phyloP scores from a whole-genome alignment of 2,329 filamentous ascomycete genomes.

The Pseudocercospora fijiensis region DNA sequence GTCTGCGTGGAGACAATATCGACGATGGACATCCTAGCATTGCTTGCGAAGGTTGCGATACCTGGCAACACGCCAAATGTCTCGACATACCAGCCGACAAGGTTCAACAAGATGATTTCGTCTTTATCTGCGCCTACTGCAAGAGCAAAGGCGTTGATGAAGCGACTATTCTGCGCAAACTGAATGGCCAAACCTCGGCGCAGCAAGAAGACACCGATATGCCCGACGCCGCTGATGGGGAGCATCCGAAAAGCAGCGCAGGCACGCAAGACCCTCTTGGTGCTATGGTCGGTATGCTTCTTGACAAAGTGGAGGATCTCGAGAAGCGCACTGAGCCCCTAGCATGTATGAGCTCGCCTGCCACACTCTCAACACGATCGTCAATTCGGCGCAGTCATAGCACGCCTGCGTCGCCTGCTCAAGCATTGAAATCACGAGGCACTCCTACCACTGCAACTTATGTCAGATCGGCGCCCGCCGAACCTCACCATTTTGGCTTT shows the following conservation, averaged over 20 bases:
- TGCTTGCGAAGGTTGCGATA: constrained; percentile 5
- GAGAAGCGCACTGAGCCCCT: constrained; percentile 2
- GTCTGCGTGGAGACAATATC: constrained; percentile 3
- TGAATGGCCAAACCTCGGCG: neutral
- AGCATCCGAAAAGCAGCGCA: neutral
- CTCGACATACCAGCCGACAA: constrained; percentile 2
- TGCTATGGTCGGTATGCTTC: constrained; percentile 2
- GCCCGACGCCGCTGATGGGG: neutral
- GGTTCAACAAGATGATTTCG: constrained; percentile 1
- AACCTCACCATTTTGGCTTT: constrained; percentile 1
- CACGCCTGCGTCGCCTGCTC: constrained; percentile 1
- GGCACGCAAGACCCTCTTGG: neutral
- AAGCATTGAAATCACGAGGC: neutral
- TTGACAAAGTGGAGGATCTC: neutral
- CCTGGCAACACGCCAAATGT: constrained; percentile 6
- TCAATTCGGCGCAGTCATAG: neutral
- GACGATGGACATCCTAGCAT: constrained; percentile 1
- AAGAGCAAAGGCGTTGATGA: neutral
- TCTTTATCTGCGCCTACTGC: constrained; percentile 3
- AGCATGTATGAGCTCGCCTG: neutral
- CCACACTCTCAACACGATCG: neutral
- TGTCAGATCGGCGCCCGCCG: neutral
- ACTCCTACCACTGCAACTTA: neutral
- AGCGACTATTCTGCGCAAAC: neutral
- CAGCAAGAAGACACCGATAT: constrained; percentile 1